Evolutionary conservation across 108 stramenopile species (phyloP).

Genomic region (Conticribra guillardii): DNA sequence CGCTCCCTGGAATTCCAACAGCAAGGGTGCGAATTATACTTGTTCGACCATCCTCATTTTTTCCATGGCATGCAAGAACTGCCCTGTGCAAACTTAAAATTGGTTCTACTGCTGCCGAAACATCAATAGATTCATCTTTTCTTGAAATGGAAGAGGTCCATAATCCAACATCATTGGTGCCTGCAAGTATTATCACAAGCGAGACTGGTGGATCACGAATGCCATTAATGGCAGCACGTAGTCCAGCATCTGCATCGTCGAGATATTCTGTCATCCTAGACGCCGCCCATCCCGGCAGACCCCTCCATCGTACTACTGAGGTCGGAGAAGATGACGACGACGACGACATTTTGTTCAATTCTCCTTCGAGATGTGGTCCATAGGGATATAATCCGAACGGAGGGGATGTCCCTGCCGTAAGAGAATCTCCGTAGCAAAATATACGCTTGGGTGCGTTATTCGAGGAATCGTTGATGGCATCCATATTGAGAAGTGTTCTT

Average conservation of each 20-base stretch:
- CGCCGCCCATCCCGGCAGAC: slow-evolving; percentile 76
- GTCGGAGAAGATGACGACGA: neutral
- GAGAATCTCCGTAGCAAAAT: slow-evolving; percentile 78
- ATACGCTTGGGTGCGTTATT: slow-evolving; percentile 38
- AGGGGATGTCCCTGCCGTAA: slow-evolving; percentile 73
- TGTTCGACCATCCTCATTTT: neutral
- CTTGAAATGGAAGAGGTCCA: slow-evolving; percentile 26
- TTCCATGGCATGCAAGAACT: slow-evolving; percentile 37
- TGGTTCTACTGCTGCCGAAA: slow-evolving; percentile 7
- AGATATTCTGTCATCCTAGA: slow-evolving; percentile 53
- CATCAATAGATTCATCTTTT: slow-evolving; percentile 1
- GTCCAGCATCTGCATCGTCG: slow-evolving; percentile 35
- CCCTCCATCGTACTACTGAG: slow-evolving; percentile 58
- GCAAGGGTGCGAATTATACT: slow-evolving; percentile 56
- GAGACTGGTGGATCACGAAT: slow-evolving; percentile 51
- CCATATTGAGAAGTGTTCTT: too few species aligned
- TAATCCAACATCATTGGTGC: slow-evolving; percentile 76
- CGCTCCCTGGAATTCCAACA: slow-evolving; percentile 71
- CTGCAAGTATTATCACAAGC: slow-evolving; percentile 65
- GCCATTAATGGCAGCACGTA: slow-evolving; percentile 39
- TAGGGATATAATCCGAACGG: slow-evolving; percentile 59
- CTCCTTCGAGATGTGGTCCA: slow-evolving; percentile 63
- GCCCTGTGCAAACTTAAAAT: slow-evolving; percentile 46
- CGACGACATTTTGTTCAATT: slow-evolving; percentile 26
- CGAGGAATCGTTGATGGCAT: neutral